Evolutionary conservation across 2,329 filamentous ascomycete genomes (phyloP), one percentile per base, ranked within the genome.

Genomic region (Blastomyces emzantsi): DNA sequence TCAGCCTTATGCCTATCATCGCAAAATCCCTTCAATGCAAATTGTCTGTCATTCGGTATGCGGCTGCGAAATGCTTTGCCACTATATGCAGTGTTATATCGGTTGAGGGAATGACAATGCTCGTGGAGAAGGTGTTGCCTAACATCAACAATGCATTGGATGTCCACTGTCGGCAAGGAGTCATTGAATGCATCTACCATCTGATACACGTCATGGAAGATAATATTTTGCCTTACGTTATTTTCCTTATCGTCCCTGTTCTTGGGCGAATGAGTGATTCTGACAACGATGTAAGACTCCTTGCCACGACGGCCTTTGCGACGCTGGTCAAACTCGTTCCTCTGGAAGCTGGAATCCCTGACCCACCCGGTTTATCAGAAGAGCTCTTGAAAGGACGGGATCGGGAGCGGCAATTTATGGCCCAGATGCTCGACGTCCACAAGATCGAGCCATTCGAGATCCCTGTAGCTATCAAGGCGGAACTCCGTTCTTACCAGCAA

Each of bases 161-260:
- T 71, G 83, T 97, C 39, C 88, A 90, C 72, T 89, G 88, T 77
- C 88, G 94, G 49, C 94, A 99, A 78, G 94, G 94, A 66, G 92
- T 91, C 6, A 94, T 96, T 64, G 94, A 99, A 77, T 91, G 87
- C 69, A 90, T 99, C 65, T 99, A 99, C 73, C 94, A 99, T 76
- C 81, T 99, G 64, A 99, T 99, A 67, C 90, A 95, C 65, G 92
- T 97, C 61, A 99, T 99, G 94, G 94, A 96, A 66, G 94, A 97
- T 73, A 85, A 86, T 47, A 99, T 99, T 64, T 78, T 99, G 39
- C 94, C 95, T 2, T 99, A 99, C 72, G 94, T 99, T 67, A 97
- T 99, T 71, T 99, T 99, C 85, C 85, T 99, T 68, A 95, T 99
- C 64, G 95, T 97, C 15, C 94, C 94, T 17, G 94, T 99, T 3